Evolutionary conservation across 257 asterid species (phyloP).

Genomic region (Datura wrightii): DNA sequence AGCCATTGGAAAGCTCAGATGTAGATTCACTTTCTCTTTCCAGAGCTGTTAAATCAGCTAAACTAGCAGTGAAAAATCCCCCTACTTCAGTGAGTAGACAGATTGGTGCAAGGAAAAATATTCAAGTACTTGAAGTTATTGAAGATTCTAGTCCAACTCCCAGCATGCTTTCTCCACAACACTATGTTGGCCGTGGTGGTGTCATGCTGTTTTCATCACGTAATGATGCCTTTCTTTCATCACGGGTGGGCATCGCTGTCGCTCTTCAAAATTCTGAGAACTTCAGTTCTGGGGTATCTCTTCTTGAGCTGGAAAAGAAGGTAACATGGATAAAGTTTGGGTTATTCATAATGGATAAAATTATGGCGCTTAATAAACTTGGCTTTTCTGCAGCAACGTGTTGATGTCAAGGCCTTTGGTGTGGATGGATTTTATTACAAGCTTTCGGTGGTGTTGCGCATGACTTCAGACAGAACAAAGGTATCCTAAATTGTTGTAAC

Average conservation of each 20-base stretch:
- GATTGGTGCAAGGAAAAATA: slow-evolving; percentile 58
- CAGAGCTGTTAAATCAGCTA: slow-evolving; percentile 74
- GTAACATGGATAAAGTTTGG: slow-evolving; percentile 48
- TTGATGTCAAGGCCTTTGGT: slow-evolving; percentile 77
- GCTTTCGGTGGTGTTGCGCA: slow-evolving; percentile 89
- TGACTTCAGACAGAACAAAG: slow-evolving; percentile 99
- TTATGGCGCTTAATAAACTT: slow-evolving; percentile 32
- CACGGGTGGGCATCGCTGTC: slow-evolving; percentile 94
- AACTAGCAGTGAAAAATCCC: slow-evolving; percentile 62
- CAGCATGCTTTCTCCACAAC: slow-evolving; percentile 99
- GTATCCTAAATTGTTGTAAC: slow-evolving; percentile 44
- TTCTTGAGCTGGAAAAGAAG: slow-evolving; percentile 99
- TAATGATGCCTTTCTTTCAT: slow-evolving; percentile 87
- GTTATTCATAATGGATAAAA: slow-evolving; percentile 14
- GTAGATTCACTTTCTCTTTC: slow-evolving; percentile 63
- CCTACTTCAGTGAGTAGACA: slow-evolving; percentile 66
- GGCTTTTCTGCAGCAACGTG: slow-evolving; percentile 77
- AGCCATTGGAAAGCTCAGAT: slow-evolving; percentile 71
- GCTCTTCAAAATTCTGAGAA: slow-evolving; percentile 78
- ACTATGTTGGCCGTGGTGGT: slow-evolving; percentile 94
- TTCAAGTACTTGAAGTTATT: slow-evolving; percentile 86
- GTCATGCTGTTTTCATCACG: slow-evolving; percentile 88
- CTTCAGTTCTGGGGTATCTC: slow-evolving; percentile 86
- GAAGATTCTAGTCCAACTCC: slow-evolving; percentile 94
- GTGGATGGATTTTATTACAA: slow-evolving; percentile 82